Conservation (phyloP, 2,329 filamentous ascomycete species). For the Scopulariopsis brevicaulis region DNA sequence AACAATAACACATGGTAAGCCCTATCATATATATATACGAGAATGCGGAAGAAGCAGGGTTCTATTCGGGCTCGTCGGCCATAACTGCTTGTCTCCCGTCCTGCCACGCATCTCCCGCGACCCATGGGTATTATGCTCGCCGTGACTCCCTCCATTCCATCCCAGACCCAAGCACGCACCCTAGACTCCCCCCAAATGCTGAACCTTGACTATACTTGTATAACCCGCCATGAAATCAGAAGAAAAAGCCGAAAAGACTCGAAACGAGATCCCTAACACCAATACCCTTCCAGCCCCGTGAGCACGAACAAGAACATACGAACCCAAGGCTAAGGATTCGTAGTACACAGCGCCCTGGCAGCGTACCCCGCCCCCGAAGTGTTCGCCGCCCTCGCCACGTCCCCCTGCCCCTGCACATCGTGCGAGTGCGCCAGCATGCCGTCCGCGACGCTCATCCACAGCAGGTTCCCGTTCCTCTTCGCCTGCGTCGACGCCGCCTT, state of each 20-base stretch:
- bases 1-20: no score
- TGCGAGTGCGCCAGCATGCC: constrained; percentile 67
- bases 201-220: background rate
- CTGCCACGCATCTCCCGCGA: background rate
- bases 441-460: constrained; percentile 74
- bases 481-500: constrained; percentile 58
- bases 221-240: background rate
- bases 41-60: background rate
- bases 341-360: constrained; percentile 4
- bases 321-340: background rate
- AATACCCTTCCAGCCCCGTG: background rate
- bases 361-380: constrained; percentile 22
- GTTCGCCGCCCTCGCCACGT: constrained; percentile 26
- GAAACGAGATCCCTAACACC: background rate
- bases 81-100: background rate
- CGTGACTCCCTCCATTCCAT: background rate
- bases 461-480: constrained; percentile 54
- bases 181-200: background rate
- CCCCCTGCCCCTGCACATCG: constrained; percentile 56
- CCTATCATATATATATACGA: background rate
- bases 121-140: background rate
- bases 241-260: background rate
- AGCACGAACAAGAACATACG: background rate
- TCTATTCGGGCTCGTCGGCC: background rate
- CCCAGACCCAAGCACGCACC: background rate